These are phyloP conservation scores for Penicillium sp. DNA, from an alignment of 2,329 filamentous ascomycete species.

Conservation along the genomic window DNA sequence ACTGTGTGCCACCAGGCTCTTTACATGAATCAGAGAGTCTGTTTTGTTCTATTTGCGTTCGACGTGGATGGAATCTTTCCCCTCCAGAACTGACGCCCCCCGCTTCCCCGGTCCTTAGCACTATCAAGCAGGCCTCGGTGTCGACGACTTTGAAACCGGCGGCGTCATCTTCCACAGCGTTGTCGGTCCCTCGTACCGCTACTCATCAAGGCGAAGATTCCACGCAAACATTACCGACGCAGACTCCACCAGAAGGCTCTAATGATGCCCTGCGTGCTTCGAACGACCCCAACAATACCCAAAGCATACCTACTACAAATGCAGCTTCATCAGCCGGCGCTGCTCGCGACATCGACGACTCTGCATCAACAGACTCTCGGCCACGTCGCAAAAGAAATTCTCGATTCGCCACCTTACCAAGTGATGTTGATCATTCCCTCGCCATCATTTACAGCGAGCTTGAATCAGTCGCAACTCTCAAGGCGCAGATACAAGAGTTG, in stretches of 20 bases:
- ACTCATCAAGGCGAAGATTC: neutral
- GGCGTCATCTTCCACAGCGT: too few relatives aligned
- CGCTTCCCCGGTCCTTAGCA: neutral
- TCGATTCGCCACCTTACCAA: neutral
- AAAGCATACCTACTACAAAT: neutral
- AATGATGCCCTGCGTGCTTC: too few relatives aligned
- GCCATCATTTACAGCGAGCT: neutral
- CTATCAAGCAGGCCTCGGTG: neutral
- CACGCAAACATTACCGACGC: too few relatives aligned
- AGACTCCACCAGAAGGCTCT: too few relatives aligned
- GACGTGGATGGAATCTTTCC: neutral
- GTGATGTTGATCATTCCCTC: neutral
- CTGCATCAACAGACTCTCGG: neutral
- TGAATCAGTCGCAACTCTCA: neutral
- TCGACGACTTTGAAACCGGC: neutral
- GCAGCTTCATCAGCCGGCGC: neutral
- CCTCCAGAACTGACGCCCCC: neutral
- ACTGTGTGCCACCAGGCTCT: neutral
- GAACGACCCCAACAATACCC: neutral
- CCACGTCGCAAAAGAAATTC: neutral
- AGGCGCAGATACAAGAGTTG: neutral
- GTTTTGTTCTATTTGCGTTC: neutral
- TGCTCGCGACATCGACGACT: too few relatives aligned
- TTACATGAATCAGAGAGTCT: neutral
- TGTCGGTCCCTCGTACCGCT: neutral